phyloP scores from a whole-genome alignment of 306 rosid genomes.

The Trifolium fragiferum region DNA sequence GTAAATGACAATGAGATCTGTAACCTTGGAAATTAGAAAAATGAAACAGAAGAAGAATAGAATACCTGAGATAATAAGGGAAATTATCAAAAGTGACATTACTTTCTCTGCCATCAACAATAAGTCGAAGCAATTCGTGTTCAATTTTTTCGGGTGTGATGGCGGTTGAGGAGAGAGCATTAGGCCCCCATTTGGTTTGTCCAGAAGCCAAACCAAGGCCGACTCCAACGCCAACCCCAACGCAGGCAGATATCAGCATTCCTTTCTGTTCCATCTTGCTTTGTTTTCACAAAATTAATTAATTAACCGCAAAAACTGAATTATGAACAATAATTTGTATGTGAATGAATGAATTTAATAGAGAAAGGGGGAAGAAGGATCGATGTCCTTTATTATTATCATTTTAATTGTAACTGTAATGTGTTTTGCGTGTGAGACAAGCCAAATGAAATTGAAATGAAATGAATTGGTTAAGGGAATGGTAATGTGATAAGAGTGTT shows the following conservation, averaged over 20 bases:
- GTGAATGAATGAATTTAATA: too few relatives aligned
- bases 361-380: too few relatives aligned
- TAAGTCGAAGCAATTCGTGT: conserved; percentile 64
- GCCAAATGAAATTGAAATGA: conserved; percentile 55
- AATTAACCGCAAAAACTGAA: neutral
- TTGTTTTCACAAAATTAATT: neutral
- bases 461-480: neutral
- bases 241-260: conserved; percentile 66
- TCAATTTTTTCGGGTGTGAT: conserved; percentile 64
- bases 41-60: neutral
- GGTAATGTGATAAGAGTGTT: conserved; percentile 15
- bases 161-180: conserved; percentile 25
- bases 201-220: conserved; percentile 77
- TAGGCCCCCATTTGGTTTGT: conserved; percentile 56
- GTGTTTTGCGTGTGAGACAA: conserved; percentile 22
- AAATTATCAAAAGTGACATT: conserved; percentile 79
- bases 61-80: conserved; percentile 78
- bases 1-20: neutral
- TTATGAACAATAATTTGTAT: too few relatives aligned
- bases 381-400: too few relatives aligned
- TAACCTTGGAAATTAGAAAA: neutral
- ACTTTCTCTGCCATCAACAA: conserved; percentile 73
- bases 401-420: too few relatives aligned
- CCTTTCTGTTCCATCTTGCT: conserved; percentile 62
- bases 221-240: conserved; percentile 85